Base-by-base conservation (phyloP, 352 stramenopile species). In the Phytophthora europaea region DNA sequence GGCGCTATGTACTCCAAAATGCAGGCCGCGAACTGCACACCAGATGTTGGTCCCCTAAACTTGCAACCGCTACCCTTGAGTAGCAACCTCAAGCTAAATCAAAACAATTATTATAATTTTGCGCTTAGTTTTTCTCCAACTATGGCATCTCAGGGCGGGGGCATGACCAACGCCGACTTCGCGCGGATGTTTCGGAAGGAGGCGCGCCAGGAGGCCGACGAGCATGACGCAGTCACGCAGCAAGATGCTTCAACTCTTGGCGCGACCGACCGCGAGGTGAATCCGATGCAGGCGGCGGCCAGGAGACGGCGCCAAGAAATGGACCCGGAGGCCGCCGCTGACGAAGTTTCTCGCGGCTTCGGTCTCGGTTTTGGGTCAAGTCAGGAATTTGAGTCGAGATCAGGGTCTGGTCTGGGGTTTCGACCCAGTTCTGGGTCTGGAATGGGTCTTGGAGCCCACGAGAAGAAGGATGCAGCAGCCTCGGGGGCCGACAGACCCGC, bases 101-200 rank as follows among this genome's bases (percentile, higher is more conserved):
- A 52, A 22, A 52, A 6, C 45, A 52, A 22, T 52, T 52, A 26
- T 26, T 26, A 26, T 26, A 26, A 52, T 52, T 52, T 26, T 26
- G 2, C n/a, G 26, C 15, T 65, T 20, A 7, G 16, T 5, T 2
- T 36, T 45, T 58, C 22, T 38, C 50, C 40, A 33, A 9, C n/a
- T 16, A 73, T 77, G 72, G 61, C 67, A 47, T 65, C 70, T 20
- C 69, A 58, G 16, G 48, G 36, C 22, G 53, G 45, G 2, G 75
- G 83, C 45, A 54, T 92, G 63, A 87, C 70, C 60, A 95, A 95
- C 65, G 87, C 89, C 4, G 89, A 95, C 77, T 95, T 95, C 63
- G 87, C 89, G 67, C 81, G 75, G n/a, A 82, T 95, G 65, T 95
- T 94, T 61, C 83, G 80, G 5, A 73, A 81, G 50, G 76, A 88